Conservation (phyloP, 2,329 filamentous ascomycete species). For the Fusarium papillatum region DNA sequence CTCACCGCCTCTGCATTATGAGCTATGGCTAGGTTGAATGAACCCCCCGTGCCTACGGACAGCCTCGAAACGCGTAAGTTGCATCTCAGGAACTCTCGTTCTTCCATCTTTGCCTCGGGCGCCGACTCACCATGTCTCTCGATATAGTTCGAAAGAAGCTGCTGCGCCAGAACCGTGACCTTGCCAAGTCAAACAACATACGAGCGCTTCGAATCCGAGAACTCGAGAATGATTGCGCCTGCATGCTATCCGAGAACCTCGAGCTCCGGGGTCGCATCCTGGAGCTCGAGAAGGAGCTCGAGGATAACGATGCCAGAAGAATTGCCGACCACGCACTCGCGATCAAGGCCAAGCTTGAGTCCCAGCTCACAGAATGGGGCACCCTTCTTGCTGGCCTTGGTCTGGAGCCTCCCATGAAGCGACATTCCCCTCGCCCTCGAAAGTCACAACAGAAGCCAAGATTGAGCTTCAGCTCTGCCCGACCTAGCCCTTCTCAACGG, state of each 20-base stretch:
- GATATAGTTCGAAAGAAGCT: slow-evolving; percentile 81
- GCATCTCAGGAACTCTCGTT: slow-evolving; percentile 13
- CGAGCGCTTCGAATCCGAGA: slow-evolving; percentile 83
- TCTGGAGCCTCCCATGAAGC: slow-evolving; percentile 68
- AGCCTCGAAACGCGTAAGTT: slow-evolving; percentile 79
- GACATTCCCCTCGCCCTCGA: slow-evolving; percentile 56
- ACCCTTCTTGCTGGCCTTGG: slow-evolving; percentile 77
- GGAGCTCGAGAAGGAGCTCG: slow-evolving; percentile 76
- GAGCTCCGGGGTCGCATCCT: slow-evolving; percentile 79
- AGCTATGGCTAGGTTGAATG: slow-evolving; percentile 86
- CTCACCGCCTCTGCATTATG: slow-evolving; percentile 47
- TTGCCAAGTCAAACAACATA: slow-evolving; percentile 82
- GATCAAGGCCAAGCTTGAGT: slow-evolving; percentile 80
- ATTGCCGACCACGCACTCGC: slow-evolving; percentile 76
- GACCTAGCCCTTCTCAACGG: slow-evolving; percentile 66
- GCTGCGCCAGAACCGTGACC: slow-evolving; percentile 86
- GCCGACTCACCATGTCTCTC: slow-evolving; percentile 33
- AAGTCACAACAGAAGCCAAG: slow-evolving; percentile 57
- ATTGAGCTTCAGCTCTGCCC: slow-evolving; percentile 54
- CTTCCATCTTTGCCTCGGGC: background rate
- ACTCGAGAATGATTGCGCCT: slow-evolving; percentile 81
- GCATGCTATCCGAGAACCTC: slow-evolving; percentile 84
- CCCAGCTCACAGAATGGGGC: slow-evolving; percentile 79
- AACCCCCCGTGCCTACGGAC: slow-evolving; percentile 77
- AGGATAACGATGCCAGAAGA: slow-evolving; percentile 70